Base-by-base conservation (phyloP, 768 basidiomycete species). In the Leccinum olivaceopallidum region DNA sequence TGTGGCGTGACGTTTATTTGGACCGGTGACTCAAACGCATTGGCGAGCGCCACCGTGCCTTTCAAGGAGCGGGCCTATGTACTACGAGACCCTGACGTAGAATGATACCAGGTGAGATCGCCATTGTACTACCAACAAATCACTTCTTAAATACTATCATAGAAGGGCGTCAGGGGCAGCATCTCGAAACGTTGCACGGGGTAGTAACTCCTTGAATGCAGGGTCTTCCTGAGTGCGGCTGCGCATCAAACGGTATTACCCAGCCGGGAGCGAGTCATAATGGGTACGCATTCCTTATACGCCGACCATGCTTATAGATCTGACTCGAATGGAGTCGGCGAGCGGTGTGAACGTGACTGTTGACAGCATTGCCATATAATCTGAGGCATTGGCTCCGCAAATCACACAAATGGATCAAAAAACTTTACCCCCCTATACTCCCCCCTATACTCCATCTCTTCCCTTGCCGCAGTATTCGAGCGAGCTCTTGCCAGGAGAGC, bases 391-490 rank as follows among this genome's bases (percentile, higher is more conserved):
- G 37, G 55, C 22, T 18, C n/a, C 14, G 13, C 49, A 5, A 55
- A 13, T 42, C 42, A 26, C 49, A 37, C 20, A 59, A 47, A 65
- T 65, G 61, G 56, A 28, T 34, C 48, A 51, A n/a, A 55, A 60
- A 34, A 63, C 61, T 7, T 75, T 82, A 7, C 83, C 87, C 5
- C 66, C 69, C 7, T 89, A 88, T 67, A 77, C 83, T 0, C 83
- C 87, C 5, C 66, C 69, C 8, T 89, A 88, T 67, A 77, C 83
- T 0, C 78, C 82, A 4, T 80, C 85, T 3, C 69, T 73, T 0
- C 80, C 83, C 12, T 78, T 81, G 1, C 87, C 88, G 0, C 63
- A 67, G 0, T 89, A 89, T 68, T 84, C 88, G 51, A 77, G 65
- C 34, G 76, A 79, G 50, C 85, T 80, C 55, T 69, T 76, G 2